Evolutionary conservation across 2,329 filamentous ascomycete genomes (phyloP).

Genomic region (Aspergillus ochraceus): DNA sequence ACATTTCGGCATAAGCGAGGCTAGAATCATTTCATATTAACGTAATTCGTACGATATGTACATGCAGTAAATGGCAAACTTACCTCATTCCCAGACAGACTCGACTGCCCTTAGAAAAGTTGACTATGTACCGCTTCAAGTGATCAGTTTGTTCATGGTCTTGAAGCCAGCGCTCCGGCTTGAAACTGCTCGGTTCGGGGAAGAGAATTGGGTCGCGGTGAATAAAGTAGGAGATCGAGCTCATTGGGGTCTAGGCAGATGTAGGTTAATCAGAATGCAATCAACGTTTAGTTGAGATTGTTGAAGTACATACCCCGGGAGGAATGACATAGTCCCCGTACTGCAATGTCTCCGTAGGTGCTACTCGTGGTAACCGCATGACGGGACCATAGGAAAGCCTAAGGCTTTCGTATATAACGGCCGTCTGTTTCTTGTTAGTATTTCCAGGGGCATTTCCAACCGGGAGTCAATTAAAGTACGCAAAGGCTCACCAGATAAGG

Average conservation of each 20-base stretch:
- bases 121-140: too few species aligned
- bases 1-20: too few species aligned
- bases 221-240: conserved; percentile 21
- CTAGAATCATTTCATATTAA: too few species aligned
- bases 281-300: too few species aligned
- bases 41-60: too few species aligned
- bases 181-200: conserved; percentile 23
- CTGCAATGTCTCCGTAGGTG: conserved; percentile 24
- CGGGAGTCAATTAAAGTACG: neutral
- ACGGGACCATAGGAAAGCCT: conserved; percentile 40
- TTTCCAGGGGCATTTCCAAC: too few species aligned
- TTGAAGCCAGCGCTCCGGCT: conserved; percentile 27
- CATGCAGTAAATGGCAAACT: too few species aligned
- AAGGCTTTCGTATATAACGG: conserved; percentile 28
- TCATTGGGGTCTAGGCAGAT: conserved; percentile 18
- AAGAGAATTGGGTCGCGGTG: conserved; percentile 24
- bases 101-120: too few species aligned
- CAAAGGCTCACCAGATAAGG: conserved; percentile 36
- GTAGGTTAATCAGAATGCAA: neutral
- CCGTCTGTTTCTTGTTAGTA: conserved; percentile 6
- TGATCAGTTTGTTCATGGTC: too few species aligned
- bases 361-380: conserved; percentile 27
- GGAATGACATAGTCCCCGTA: conserved; percentile 34
- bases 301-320: conserved; percentile 21
- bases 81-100: too few species aligned